These are phyloP conservation scores for Fusarium duplospermum DNA, from an alignment of 2,329 filamentous ascomycete species.

Conservation along the genomic window DNA sequence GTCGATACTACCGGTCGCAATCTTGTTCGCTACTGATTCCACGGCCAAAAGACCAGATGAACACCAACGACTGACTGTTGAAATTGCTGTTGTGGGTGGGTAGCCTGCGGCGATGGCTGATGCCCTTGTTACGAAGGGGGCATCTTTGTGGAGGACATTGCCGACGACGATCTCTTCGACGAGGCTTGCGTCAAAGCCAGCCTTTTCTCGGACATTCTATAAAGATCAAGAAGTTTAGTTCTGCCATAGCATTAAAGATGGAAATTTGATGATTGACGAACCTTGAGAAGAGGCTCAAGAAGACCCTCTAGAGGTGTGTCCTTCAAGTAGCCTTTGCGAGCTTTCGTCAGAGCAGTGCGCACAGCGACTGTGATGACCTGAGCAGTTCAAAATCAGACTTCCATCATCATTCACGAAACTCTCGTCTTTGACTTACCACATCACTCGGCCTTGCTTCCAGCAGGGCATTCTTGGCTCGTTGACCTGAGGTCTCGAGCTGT, in stretches of 20 bases:
- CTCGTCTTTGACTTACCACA: not conserved
- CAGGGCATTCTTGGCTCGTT: not conserved
- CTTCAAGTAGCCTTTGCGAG: not conserved
- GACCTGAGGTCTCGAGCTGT: not conserved
- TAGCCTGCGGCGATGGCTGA: not conserved
- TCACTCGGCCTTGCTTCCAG: not conserved
- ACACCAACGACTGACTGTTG: not conserved
- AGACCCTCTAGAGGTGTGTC: not conserved
- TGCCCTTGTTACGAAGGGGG: not conserved
- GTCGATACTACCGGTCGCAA: not conserved
- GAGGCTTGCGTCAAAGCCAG: not conserved
- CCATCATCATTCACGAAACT: fast-evolving
- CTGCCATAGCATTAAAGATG: not conserved
- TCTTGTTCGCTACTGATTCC: not conserved
- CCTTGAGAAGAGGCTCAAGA: not conserved
- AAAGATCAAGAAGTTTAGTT: fast-evolving
- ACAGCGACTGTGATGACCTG: not conserved
- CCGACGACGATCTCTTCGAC: not conserved
- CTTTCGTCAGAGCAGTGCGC: not conserved
- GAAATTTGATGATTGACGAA: not conserved
- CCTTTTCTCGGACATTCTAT: not conserved
- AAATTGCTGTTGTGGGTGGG: not conserved
- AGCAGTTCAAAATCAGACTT: not conserved
- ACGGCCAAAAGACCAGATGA: not conserved
- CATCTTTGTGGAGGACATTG: not conserved